Base-by-base conservation (phyloP, 2,329 filamentous ascomycete genomes). In the Aspergillus sp. region DNA sequence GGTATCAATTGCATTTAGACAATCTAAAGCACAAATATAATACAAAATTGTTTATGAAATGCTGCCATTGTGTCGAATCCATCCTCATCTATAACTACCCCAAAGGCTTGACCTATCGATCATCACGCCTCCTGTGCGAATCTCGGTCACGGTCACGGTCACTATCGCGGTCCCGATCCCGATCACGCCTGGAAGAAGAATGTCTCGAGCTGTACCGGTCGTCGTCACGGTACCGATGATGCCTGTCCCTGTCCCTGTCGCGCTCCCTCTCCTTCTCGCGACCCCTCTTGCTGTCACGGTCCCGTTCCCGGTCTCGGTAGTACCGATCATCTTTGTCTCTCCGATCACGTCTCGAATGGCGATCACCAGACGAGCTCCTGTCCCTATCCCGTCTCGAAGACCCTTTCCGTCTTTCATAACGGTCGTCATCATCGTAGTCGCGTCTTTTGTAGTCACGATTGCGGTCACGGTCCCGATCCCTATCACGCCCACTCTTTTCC, bases 371-470 rank as follows among this genome's bases (percentile, higher is more conserved):
- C 37, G 54, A 62, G 57, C 63, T 72, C 51, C 61, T 59, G 55
- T 67, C 66, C 52, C 61, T 59, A 56, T 67, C 66, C 44, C 67
- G 58, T 20, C 65, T 60, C 2, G 67, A 69, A 23, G 66, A 70
- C 5, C 66, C 60, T 44, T 67, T 65, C 43, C 68, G 65, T 45
- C 62, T 64, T 32, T 62, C 65, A 49, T 64, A 67, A 17, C 64
- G 63, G 44, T 65, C 56, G 12, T 61, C 59, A 10, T 61, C 52
- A 19, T 64, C 57, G 44, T 67, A 62, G 45, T 69, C 63, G 33
- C 62, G 60, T 43, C 65, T 59, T 44, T 64, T 62, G 47, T 57
- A 61, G 23, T 66, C 61, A 9, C 56, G 54, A 38, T 35, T 13
- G 25, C 25, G 25, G 47, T 66, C 61, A 9, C 56, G 54, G 48